phyloP scores from a whole-genome alignment of 768 basidiomycete species.

The Pleurotus ostreatus region DNA sequence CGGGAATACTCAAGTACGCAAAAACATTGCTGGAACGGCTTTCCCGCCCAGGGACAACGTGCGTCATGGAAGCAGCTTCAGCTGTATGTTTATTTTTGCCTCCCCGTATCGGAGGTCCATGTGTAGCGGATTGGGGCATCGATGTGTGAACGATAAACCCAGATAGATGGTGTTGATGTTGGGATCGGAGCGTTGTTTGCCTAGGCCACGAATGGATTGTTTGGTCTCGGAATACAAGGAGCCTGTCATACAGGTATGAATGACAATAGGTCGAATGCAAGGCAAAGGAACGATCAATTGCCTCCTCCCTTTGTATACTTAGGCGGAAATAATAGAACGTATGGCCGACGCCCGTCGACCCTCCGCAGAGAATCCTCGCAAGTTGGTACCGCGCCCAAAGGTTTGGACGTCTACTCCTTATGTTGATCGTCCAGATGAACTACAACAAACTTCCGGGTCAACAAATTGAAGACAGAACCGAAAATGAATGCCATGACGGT shows the following conservation, averaged over 20 bases:
- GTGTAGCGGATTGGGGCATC: not conserved
- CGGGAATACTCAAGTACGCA: not conserved
- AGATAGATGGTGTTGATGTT: not conserved
- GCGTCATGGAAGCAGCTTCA: constrained; percentile 6
- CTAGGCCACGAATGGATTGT: too few species aligned
- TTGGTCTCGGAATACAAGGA: not conserved
- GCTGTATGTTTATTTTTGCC: not conserved
- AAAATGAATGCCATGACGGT: constrained; percentile 91
- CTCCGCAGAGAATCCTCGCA: too few species aligned
- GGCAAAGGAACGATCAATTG: not conserved
- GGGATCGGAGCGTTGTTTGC: not conserved
- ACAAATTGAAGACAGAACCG: constrained; percentile 84
- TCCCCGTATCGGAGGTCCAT: not conserved
- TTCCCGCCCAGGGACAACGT: not conserved
- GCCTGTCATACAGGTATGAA: not conserved
- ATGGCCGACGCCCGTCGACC: too few species aligned
- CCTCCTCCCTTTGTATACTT: not conserved
- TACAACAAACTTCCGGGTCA: constrained; percentile 80
- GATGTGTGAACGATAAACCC: not conserved
- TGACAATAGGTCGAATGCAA: not conserved
- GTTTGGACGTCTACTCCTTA: not conserved
- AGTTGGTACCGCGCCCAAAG: too few species aligned
- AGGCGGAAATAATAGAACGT: too few species aligned
- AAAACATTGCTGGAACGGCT: not conserved
- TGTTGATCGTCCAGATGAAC: constrained; percentile 22